phyloP scores from a whole-genome alignment of 176 grass and related monocot genomes.

The Avena insularis region DNA sequence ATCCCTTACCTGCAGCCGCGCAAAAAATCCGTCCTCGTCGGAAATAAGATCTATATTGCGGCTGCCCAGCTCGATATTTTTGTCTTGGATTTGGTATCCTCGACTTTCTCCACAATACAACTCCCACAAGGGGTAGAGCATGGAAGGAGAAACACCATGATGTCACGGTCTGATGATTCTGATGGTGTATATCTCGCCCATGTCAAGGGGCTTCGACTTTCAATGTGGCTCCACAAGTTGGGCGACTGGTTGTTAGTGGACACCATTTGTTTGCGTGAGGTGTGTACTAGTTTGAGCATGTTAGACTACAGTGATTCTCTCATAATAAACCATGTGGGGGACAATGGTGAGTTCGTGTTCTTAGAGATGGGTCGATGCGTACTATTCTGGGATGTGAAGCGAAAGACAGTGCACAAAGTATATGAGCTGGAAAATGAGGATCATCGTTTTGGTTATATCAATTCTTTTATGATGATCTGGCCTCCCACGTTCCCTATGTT shows the following conservation, averaged over 20 bases:
- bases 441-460: not conserved
- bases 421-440: not conserved
- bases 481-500: too few species aligned
- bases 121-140: not conserved
- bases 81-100: not conserved
- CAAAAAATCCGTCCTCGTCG: not conserved
- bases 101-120: too few species aligned
- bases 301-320: not conserved
- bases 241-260: not conserved
- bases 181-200: not conserved
- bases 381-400: not conserved
- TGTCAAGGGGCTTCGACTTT: not conserved
- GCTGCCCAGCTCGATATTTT: not conserved
- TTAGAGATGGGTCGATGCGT: not conserved
- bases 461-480: not conserved
- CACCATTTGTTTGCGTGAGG: not conserved
- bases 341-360: not conserved
- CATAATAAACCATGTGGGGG: not conserved
- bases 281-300: not conserved
- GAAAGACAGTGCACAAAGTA: not conserved
- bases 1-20: not conserved
- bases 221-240: not conserved
- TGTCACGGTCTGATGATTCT: not conserved
- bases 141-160: not conserved
- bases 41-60: not conserved